Conservation (phyloP, 805 yeast species). For the Ogataea paradorogensis region DNA sequence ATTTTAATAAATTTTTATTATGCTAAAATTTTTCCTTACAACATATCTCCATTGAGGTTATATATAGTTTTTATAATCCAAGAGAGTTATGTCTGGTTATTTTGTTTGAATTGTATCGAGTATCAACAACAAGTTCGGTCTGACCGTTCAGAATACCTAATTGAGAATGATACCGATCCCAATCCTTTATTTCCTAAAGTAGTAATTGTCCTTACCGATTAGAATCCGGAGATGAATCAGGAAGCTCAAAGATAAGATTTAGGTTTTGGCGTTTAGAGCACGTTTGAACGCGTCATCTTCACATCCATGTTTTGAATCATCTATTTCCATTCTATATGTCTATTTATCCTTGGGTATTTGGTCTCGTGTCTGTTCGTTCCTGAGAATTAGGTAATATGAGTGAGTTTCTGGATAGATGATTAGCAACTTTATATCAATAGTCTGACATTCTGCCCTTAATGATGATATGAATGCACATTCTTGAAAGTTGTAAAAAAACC, state of each 20-base stretch:
- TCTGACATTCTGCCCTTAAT: too few relatives aligned
- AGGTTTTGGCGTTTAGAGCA: neutral
- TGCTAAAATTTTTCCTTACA: constrained; percentile 5
- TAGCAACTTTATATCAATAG: too few relatives aligned
- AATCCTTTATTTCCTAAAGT: constrained; percentile 1
- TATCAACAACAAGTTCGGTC: neutral
- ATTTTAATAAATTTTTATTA: neutral
- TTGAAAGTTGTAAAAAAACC: too few relatives aligned
- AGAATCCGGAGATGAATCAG: constrained; percentile 9
- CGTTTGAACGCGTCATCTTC: too few relatives aligned
- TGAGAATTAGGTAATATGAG: too few relatives aligned
- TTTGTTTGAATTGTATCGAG: too few relatives aligned
- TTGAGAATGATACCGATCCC: neutral
- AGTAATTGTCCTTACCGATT: constrained; percentile 7
- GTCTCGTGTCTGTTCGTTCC: too few relatives aligned
- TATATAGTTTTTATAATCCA: neutral
- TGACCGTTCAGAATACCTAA: neutral
- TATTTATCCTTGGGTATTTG: too few relatives aligned
- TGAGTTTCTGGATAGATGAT: too few relatives aligned
- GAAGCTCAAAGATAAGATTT: neutral
- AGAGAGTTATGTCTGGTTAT: neutral
- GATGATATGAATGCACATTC: too few relatives aligned
- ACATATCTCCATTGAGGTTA: neutral
- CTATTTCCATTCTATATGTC: too few relatives aligned
- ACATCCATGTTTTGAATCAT: neutral